Conservation (phyloP, 208 protist species). For the Leishmania mexicana region DNA sequence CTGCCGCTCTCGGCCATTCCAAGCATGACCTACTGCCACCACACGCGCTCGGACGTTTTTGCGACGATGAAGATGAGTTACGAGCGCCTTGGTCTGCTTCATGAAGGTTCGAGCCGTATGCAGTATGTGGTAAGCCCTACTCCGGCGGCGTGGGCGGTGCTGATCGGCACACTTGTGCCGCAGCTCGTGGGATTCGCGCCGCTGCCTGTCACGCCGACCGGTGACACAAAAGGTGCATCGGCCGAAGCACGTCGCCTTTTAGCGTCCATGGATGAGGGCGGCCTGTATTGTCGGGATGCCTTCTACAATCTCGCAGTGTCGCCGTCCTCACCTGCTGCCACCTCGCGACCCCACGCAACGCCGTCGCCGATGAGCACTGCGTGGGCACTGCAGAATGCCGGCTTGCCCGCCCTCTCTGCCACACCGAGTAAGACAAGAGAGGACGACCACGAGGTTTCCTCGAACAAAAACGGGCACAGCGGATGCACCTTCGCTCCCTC, state of each 20-base stretch:
- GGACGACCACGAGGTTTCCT: not conserved
- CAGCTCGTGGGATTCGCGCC: conserved; percentile 11
- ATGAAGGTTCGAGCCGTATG: conserved; percentile 28
- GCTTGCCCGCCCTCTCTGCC: conserved; percentile 8
- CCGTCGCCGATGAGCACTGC: not conserved
- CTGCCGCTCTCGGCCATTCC: conserved; percentile 35
- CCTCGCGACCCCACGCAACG: not conserved
- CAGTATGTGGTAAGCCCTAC: conserved; percentile 16
- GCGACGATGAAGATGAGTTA: conserved; percentile 49
- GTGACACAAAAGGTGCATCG: not conserved
- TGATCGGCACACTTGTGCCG: conserved; percentile 24
- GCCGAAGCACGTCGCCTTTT: conserved; percentile 10
- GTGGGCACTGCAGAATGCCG: conserved; percentile 10
- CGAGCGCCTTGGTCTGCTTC: conserved; percentile 34
- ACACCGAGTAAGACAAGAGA: conserved; percentile 3
- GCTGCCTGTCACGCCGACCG: not conserved
- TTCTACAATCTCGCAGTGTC: conserved; percentile 40
- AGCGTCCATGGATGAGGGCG: conserved; percentile 29
- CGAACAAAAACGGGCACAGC: not conserved
- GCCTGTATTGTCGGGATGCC: conserved; percentile 58
- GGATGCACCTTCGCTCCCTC: conserved; percentile 21
- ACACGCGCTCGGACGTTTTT: conserved; percentile 63
- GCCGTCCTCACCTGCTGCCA: not conserved
- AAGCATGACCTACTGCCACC: conserved; percentile 40
- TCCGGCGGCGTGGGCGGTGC: conserved; percentile 13